Base-by-base conservation (phyloP, 2,329 filamentous ascomycete species). In the Colletotrichum coccodes region DNA sequence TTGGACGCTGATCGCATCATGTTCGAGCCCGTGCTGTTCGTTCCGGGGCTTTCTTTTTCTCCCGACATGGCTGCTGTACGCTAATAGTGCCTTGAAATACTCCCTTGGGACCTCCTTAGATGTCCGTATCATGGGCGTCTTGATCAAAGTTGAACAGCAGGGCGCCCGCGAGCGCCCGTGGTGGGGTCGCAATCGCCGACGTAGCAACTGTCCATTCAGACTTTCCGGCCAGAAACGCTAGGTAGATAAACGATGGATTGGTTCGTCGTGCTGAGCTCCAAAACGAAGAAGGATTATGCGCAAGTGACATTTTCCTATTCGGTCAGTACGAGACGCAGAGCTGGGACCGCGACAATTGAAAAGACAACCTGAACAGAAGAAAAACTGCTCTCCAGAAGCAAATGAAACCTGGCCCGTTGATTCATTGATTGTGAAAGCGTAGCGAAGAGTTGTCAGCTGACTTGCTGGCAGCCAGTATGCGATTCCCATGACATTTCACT, bases 1-100 rank as follows among this genome's bases (percentile, higher is more conserved):
- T 38, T 30, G 34, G 47, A 53, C 36, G 40, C 52, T 61, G 54
- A 65, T 64, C 70, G 71, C 71, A 72, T 71, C 71, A 71, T 68
- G 56, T 61, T 69, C 49, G 26, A 50, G 38, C 46, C 54, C 54
- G 62, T 56, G 53, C 50, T 47, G 57, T 60, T 61, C 40, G 32
- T 67, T 46, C 38, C 32, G 40, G 30, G 21, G 30, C 63, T 64
- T 64, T 60, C 61, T 68, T 69, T 69, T 60, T 54, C 14, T 50
- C 47, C 12, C 66, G 21, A 23, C 9, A 38, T 64, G 53, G 16
- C 34, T 54, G 49, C 26, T 52, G 62, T 49, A 36, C 30, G 18
- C 49, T 60, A 36, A 49, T 26, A 47, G 28, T 28, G 56, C 62
- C 49, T 52, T 38, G 34, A 21, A 66, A 42, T 16, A 50, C 57